Conservation (phyloP, 2,329 filamentous ascomycete genomes). For the Ophidiomyces ophidiicola region DNA sequence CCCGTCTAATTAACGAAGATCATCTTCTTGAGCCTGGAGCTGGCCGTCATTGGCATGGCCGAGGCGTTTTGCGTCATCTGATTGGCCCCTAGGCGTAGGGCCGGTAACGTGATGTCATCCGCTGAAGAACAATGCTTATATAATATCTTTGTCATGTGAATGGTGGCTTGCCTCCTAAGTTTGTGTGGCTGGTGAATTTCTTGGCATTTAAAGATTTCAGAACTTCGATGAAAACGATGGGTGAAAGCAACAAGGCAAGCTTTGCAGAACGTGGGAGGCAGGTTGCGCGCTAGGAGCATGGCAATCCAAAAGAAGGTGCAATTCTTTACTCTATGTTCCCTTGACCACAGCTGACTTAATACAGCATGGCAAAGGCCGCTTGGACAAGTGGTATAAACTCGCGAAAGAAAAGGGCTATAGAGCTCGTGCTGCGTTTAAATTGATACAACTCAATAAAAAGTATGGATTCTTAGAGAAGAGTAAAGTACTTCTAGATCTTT, state of each 20-base stretch:
- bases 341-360: slow-evolving; percentile 2
- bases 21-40: neutral
- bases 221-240: neutral
- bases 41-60: neutral
- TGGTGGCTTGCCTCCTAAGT: neutral
- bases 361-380: slow-evolving; percentile 84
- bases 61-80: neutral
- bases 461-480: slow-evolving; percentile 97
- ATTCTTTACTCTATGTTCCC: slow-evolving; percentile 9
- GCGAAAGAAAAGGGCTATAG: slow-evolving; percentile 98
- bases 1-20: no score
- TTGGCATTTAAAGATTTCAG: slow-evolving; percentile 11
- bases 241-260: neutral
- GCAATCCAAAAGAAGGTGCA: slow-evolving; percentile 84
- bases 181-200: slow-evolving; percentile 1
- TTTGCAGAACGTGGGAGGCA: neutral
- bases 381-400: slow-evolving; percentile 98
- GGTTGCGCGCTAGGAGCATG: slow-evolving; percentile 46
- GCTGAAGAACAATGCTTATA: neutral
- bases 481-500: slow-evolving; percentile 92
- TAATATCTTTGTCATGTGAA: slow-evolving; percentile 10
- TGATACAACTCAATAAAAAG: slow-evolving; percentile 97
- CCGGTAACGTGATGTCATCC: slow-evolving; percentile 15
- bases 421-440: slow-evolving; percentile 90
- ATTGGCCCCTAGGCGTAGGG: slow-evolving; percentile 1